These are phyloP conservation scores for Zasmidium angulare DNA, from an alignment of 2,329 filamentous ascomycete genomes.

Conservation along the genomic window DNA sequence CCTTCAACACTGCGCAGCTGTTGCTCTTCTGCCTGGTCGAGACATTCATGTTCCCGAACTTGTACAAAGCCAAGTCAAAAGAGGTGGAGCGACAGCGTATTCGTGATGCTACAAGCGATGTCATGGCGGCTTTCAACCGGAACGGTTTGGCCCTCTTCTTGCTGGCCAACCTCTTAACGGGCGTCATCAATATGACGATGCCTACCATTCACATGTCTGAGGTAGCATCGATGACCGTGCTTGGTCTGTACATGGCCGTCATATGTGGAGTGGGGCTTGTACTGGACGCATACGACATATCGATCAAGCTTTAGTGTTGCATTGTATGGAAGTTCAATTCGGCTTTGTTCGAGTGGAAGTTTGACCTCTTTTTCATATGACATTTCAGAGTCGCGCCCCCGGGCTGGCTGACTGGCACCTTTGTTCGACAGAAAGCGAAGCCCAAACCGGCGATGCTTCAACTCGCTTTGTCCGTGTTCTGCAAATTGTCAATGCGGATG, in stretches of 20 bases:
- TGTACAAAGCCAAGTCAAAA: constrained; percentile 58
- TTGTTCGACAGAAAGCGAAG: too few species aligned
- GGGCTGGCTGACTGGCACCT: too few species aligned
- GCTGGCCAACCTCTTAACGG: constrained; percentile 84
- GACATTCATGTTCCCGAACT: constrained; percentile 70
- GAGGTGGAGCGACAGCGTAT: constrained; percentile 64
- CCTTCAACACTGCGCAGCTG: constrained; percentile 85
- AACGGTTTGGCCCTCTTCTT: constrained; percentile 87
- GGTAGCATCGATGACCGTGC: constrained; percentile 66
- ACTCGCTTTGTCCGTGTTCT: too few species aligned
- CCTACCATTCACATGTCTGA: constrained; percentile 73
- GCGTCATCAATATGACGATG: constrained; percentile 81
- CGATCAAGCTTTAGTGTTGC: constrained; percentile 64
- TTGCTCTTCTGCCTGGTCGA: constrained; percentile 77
- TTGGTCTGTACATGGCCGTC: constrained; percentile 69
- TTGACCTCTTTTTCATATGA: background rate
- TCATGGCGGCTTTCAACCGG: constrained; percentile 82
- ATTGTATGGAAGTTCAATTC: background rate
- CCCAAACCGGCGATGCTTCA: too few species aligned
- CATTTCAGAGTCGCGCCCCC: too few species aligned
- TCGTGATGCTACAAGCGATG: constrained; percentile 69
- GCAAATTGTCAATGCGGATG: too few species aligned
- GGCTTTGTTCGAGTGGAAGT: background rate
- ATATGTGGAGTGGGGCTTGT: constrained; percentile 68
- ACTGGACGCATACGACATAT: constrained; percentile 65